Evolutionary conservation across 108 stramenopile species (phyloP).

Genomic region (Nitzschia sp.): DNA sequence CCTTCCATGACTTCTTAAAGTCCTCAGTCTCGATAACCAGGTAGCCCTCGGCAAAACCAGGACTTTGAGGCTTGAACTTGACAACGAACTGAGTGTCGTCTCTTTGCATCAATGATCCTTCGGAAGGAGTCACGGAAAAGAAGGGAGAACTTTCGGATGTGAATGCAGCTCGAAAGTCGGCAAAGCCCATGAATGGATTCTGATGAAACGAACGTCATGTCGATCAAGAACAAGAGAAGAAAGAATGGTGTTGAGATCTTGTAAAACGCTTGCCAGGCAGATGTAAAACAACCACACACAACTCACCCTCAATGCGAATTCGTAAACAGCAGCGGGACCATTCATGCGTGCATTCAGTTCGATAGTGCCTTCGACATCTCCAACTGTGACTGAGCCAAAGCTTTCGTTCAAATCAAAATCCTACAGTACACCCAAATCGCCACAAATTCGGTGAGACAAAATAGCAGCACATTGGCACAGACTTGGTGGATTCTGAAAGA

Average conservation of each 20-base stretch:
- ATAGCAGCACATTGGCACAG: too few species aligned
- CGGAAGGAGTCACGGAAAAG: slow-evolving; percentile 67
- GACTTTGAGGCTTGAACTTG: slow-evolving; percentile 66
- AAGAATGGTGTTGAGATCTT: too few species aligned
- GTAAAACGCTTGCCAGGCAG: too few species aligned
- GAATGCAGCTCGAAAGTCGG: slow-evolving; percentile 87
- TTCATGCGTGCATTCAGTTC: slow-evolving; percentile 51
- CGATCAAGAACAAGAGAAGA: neutral
- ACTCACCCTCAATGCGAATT: slow-evolving; percentile 53
- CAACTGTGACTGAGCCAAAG: slow-evolving; percentile 70
- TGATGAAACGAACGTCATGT: too few species aligned
- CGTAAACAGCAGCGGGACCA: slow-evolving; percentile 42
- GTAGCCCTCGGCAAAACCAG: slow-evolving; percentile 61
- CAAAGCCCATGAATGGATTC: slow-evolving; percentile 89
- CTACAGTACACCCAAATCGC: slow-evolving; percentile 16
- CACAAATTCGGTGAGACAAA: too few species aligned
- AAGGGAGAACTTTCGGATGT: slow-evolving; percentile 55
- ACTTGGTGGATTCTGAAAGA: too few species aligned
- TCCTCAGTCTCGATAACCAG: slow-evolving; percentile 89
- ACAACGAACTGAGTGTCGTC: slow-evolving; percentile 67
- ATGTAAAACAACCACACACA: too few species aligned
- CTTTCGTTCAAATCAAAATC: slow-evolving; percentile 76
- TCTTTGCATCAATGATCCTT: slow-evolving; percentile 64
- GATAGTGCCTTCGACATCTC: slow-evolving; percentile 61
- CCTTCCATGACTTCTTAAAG: slow-evolving; percentile 84